A percentile compares a stretch with the other conserved stretches of the same genome.
Evolutionary conservation across 2,329 filamentous ascomycete genomes (phyloP).

Genomic region (Colletotrichum gloeosporioides): DNA sequence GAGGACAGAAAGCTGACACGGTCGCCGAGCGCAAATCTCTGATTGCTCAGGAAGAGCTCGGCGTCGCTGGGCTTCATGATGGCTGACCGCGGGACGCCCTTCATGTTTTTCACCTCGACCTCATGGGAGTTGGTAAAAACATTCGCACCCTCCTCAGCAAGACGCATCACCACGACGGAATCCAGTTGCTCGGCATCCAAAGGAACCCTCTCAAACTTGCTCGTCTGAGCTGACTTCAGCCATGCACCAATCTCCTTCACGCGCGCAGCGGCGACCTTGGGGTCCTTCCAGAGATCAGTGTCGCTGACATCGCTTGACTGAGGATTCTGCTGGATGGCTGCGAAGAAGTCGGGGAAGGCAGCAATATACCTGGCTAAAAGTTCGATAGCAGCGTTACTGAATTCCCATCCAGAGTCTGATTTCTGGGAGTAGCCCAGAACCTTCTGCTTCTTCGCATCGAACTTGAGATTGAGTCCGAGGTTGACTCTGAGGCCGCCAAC

Average conservation of each 20-base stretch:
- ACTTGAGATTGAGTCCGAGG: constrained; percentile 93
- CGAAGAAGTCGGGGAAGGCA: constrained; percentile 94
- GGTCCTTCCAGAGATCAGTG: constrained; percentile 82
- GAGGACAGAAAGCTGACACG: constrained; percentile 92
- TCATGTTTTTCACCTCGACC: constrained; percentile 71
- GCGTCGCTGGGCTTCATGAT: constrained; percentile 93
- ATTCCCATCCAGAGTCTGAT: constrained; percentile 89
- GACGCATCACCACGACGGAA: constrained; percentile 81
- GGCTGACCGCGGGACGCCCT: constrained; percentile 83
- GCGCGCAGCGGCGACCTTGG: constrained; percentile 73
- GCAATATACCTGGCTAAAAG: constrained; percentile 90
- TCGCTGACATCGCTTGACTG: constrained; percentile 84
- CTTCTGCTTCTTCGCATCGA: constrained; percentile 93
- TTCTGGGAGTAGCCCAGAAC: constrained; percentile 95
- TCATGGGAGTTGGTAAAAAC: constrained; percentile 56
- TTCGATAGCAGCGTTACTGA: constrained; percentile 82
- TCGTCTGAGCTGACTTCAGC: constrained; percentile 90
- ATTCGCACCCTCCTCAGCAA: constrained; percentile 78
- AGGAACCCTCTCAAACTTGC: constrained; percentile 93
- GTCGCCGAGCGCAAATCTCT: constrained; percentile 84
- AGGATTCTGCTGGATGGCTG: constrained; percentile 83
- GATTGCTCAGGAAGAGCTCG: constrained; percentile 88
- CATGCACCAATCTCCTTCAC: constrained; percentile 94
- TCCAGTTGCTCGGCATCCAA: constrained; percentile 96
- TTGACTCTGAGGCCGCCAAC: constrained; percentile 86